Conservation (phyloP, 768 basidiomycete genomes). For the Podaxis sp. region DNA sequence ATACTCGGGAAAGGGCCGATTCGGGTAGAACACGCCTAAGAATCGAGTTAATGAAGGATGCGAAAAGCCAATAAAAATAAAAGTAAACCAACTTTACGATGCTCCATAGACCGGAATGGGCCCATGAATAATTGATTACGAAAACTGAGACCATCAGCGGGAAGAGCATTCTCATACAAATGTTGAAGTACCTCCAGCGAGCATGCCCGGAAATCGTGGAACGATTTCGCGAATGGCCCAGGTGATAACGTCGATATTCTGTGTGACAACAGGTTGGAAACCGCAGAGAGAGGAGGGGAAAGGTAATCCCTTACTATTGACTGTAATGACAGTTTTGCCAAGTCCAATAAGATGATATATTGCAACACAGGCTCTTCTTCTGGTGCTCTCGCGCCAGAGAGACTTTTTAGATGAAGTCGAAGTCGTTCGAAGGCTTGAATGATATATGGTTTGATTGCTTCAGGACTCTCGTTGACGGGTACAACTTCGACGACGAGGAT, state of each 20-base stretch:
- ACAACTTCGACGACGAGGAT: conserved; percentile 51
- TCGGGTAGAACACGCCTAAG: conserved; percentile 59
- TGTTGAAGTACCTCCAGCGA: conserved; percentile 55
- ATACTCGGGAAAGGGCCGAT: conserved; percentile 54
- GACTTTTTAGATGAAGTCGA: conserved; percentile 46
- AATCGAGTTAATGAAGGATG: conserved; percentile 9
- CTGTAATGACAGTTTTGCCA: conserved; percentile 51
- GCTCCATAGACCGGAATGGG: conserved; percentile 64
- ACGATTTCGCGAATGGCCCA: conserved; percentile 66
- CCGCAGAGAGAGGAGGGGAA: not conserved
- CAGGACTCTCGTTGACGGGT: conserved; percentile 33
- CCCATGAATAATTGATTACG: conserved; percentile 71
- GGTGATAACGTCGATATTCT: conserved; percentile 59
- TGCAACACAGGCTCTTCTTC: conserved; percentile 47
- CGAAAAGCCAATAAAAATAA: not conserved
- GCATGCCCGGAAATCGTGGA: conserved; percentile 71
- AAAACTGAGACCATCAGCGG: conserved; percentile 41
- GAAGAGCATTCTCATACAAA: not conserved
- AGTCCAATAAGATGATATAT: conserved; percentile 64
- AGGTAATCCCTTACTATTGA: conserved; percentile 42
- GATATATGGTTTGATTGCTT: conserved; percentile 36
- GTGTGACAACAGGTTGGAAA: conserved; percentile 8
- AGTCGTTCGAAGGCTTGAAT: conserved; percentile 53
- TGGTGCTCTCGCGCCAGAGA: conserved; percentile 33
- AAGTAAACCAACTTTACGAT: conserved; percentile 49